Evolutionary conservation across 2,329 filamentous ascomycete species (phyloP), one percentile per base, ranked within the genome.

Genomic region (Neospermospora avenae): DNA sequence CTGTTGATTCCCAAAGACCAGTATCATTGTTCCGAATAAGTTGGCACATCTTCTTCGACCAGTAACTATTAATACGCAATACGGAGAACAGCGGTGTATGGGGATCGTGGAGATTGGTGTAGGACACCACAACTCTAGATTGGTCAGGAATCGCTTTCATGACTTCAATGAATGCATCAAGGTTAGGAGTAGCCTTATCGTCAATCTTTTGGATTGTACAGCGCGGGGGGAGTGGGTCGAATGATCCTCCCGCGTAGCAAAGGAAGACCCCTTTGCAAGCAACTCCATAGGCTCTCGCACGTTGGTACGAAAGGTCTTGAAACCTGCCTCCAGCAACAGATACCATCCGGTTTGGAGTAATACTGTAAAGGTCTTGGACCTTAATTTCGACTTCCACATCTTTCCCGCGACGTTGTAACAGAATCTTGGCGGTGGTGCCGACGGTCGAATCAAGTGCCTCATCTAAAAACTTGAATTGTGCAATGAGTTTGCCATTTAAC

Each of bases 241-340:
- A 99, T 0, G 95, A 96, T 2, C 95, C 95, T 2, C 91, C 89
- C 5, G 93, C 91, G 75, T 99, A 95, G 71, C 93, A 98, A 61
- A 98, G 89, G 72, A 91, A 99, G 18, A 99, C 92, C 31, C 95
- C 95, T 73, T 92, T 88, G 69, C 92, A 89, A 10, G 93, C 87
- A 59, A 99, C 93, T 31, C 93, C 93, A 73, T 97, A 97, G 4
- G 97, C 83, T 10, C 95, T 87, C n/a, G 95, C 92, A 75, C 98
- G 92, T 73, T 99, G 95, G 74, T 99, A 99, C 0, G 95, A 99
- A 20, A 99, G 80, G 72, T 96, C 86, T 77, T 99, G 96, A 79
- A 99, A 98, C 60, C 92, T 93, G 20, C 88, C 95, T 18, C 95
- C 96, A 44, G 93, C 91, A 45, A 98, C 93, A 4, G 92, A 91